Conservation (phyloP, 176 grass and related monocot genomes). For the Aegilops umbellulata region DNA sequence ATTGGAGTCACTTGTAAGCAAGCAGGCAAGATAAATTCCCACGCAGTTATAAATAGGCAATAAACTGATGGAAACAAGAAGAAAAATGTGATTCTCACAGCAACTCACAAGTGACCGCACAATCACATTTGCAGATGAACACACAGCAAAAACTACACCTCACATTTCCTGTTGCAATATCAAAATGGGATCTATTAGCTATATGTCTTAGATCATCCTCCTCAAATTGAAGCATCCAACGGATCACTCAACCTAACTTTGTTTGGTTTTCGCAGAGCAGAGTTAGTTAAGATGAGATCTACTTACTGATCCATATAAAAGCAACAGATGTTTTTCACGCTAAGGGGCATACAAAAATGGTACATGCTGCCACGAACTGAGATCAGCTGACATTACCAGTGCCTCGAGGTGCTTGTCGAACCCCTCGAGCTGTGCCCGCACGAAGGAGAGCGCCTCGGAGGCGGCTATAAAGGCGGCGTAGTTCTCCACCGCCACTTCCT, state of each 20-base stretch:
- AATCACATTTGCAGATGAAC: neutral
- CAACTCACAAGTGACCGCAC: neutral
- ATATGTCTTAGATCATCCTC: neutral
- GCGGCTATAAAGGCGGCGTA: slow-evolving; percentile 93
- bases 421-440: slow-evolving; percentile 78
- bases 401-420: slow-evolving; percentile 89
- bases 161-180: neutral
- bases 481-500: slow-evolving; percentile 98
- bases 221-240: neutral
- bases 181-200: neutral
- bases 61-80: neutral
- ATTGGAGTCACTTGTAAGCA: neutral
- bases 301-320: neutral
- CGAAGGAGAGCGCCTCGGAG: slow-evolving; percentile 89
- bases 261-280: neutral
- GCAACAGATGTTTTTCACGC: neutral
- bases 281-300: neutral
- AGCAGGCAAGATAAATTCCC: neutral
- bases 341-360: neutral
- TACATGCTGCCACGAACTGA: neutral
- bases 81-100: neutral
- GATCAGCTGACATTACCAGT: slow-evolving; percentile 52
- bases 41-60: slow-evolving; percentile 3
- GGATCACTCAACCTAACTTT: neutral
- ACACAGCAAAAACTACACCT: neutral